Base-by-base conservation (phyloP, 129 eudicot species). In the Pittosporum tobira region DNA sequence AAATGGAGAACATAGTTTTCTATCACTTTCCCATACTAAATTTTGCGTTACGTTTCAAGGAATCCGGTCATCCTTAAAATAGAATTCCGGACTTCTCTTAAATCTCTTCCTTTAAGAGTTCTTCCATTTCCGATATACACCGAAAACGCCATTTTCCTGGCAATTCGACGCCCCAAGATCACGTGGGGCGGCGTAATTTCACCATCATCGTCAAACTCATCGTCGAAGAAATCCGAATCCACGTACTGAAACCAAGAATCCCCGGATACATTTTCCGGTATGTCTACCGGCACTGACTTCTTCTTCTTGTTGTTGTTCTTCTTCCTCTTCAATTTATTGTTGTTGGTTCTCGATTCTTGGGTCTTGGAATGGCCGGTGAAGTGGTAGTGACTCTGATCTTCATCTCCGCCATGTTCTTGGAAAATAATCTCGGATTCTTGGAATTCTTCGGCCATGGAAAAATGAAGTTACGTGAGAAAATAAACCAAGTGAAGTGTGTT, bases 31-130 rank as follows among this genome's bases (percentile, higher is more conserved):
- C 11, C 23, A 5, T 18, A 42, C 19, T 26, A 10, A 2, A 31
- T 5, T 29, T 18, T 4, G 7, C 55, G 34, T 83, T 45, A 88
- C 57, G 79, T 70, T 77, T 88, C 95, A 0, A 88, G 77, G 65
- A 84, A 88, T 0, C 93, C 95, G 2, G 97, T 88, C 83, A 88
- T 72, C 57, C 91, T 73, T 13, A 88, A 83, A 65, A 84, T 76
- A 2, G 84, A 84, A 71, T 84, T 77, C 68, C 97, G 71, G 43
- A 88, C 84, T 70, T 85, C 69, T 56, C 91, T 74, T 76, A 88
- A 74, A 69, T 88, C 73, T 61, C 79, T 73, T 25, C 81, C 88
- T 61, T 81, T 81, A 22, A 81, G 58, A 1, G 83, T 82, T 72
- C 91, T 79, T 14, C 96, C 96, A 6, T 73, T 61, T 6, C 84